Percentiles rank a stretch among this genome's conserved stretches.
Evolutionary conservation across 768 basidiomycete species (phyloP).

Genomic region (Pulveroboletus ravenelii): DNA sequence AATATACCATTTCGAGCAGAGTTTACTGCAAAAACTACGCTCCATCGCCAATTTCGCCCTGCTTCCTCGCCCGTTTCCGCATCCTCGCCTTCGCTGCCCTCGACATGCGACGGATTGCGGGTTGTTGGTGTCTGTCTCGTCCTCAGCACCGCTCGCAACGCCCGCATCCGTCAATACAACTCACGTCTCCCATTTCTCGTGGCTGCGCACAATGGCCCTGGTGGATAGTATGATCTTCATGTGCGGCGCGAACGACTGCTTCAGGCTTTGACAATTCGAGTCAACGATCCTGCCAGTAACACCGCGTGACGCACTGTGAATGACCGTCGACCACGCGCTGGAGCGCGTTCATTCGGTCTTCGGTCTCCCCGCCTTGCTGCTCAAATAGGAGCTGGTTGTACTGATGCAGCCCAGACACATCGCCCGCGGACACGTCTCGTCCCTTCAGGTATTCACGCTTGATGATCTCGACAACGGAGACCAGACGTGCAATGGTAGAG

Average conservation of each 20-base stretch:
- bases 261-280: slow-evolving; percentile 36
- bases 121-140: slow-evolving; percentile 52
- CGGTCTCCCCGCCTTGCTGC: slow-evolving; percentile 27
- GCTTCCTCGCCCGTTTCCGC: slow-evolving; percentile 41
- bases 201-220: slow-evolving; percentile 37
- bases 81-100: slow-evolving; percentile 54
- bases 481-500: slow-evolving; percentile 53
- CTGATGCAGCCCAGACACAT: slow-evolving; percentile 59
- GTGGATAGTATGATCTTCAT: slow-evolving; percentile 67
- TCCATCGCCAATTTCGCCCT: slow-evolving; percentile 6
- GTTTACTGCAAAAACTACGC: slow-evolving; percentile 17
- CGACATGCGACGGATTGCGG: slow-evolving; percentile 47
- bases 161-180: neutral
- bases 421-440: slow-evolving; percentile 41
- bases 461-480: slow-evolving; percentile 79
- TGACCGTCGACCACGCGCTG: slow-evolving; percentile 49
- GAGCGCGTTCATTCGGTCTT: slow-evolving; percentile 26
- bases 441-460: slow-evolving; percentile 72
- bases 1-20: slow-evolving; percentile 3
- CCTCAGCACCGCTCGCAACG: slow-evolving; percentile 6
- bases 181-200: slow-evolving; percentile 38
- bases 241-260: slow-evolving; percentile 54
- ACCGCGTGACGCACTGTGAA: slow-evolving; percentile 46
- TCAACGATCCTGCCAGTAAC: neutral
- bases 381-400: slow-evolving; percentile 68